phyloP scores from a whole-genome alignment of 202 grass and related monocot species.

The Panicum hallii region DNA sequence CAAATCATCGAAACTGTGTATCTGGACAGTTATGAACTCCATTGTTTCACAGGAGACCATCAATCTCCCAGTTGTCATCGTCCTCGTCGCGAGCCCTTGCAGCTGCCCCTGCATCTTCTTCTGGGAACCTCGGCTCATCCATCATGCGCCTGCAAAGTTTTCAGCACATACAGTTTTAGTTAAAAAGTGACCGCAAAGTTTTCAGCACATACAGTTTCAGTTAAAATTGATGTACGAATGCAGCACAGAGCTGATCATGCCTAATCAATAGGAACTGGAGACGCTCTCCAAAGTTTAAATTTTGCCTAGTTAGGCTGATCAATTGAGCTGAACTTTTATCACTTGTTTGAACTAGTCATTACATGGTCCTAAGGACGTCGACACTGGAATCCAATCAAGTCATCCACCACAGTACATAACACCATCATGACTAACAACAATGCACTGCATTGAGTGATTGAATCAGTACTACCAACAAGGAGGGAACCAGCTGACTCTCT shows the following conservation, averaged over 20 bases:
- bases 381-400: background rate
- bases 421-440: background rate
- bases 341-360: background rate
- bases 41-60: constrained; percentile 46
- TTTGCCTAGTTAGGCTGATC: background rate
- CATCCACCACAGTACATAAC: background rate
- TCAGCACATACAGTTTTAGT: background rate
- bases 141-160: constrained; percentile 50
- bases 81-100: constrained; percentile 48
- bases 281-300: background rate
- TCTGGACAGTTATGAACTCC: constrained; percentile 20
- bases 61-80: constrained; percentile 61
- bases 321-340: background rate
- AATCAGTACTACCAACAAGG: background rate
- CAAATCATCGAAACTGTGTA: constrained; percentile 13
- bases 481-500: background rate
- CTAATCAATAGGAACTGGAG: background rate
- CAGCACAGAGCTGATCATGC: background rate
- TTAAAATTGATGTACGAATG: background rate
- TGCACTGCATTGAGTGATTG: background rate
- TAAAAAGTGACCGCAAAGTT: background rate
- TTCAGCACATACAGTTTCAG: background rate
- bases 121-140: constrained; percentile 61
- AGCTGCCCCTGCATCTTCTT: constrained; percentile 51
- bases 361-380: background rate